A percentile compares a stretch with the other conserved stretches of the same genome.
phyloP scores from a whole-genome alignment of 345 rosid genomes.

The Eutrema japonicum region DNA sequence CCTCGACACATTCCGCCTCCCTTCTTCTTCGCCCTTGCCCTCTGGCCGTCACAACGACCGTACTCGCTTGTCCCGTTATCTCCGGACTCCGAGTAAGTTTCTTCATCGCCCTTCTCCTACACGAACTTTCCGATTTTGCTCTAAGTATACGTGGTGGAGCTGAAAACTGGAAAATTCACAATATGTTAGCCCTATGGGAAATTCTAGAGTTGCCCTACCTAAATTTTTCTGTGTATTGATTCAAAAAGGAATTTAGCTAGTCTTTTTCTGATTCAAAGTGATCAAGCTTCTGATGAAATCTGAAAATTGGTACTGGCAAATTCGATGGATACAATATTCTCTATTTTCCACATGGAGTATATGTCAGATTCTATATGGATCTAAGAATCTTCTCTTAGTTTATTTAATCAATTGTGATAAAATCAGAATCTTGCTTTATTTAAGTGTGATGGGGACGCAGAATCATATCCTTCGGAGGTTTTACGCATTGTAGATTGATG shows the following conservation, averaged over 20 bases:
- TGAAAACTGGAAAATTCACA: no score
- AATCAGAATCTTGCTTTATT: constrained; percentile 19
- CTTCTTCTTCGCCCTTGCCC: constrained; percentile 23
- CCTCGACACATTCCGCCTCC: constrained; percentile 52
- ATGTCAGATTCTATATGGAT: constrained; percentile 13
- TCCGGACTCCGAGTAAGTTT: constrained; percentile 47
- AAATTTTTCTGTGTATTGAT: not conserved
- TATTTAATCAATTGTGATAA: not conserved
- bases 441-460: constrained; percentile 12
- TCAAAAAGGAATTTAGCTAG: not conserved
- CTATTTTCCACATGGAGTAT: constrained; percentile 11
- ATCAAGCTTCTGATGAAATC: not conserved
- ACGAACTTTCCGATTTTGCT: not conserved
- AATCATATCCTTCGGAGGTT: constrained; percentile 29
- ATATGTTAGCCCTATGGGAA: not conserved
- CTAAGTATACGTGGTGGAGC: not conserved
- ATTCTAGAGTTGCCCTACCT: not conserved
- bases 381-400: constrained; percentile 3
- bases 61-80: constrained; percentile 42
- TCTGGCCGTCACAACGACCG: constrained; percentile 11
- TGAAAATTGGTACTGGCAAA: not conserved
- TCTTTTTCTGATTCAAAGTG: not conserved
- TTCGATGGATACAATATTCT: constrained; percentile 1
- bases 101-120: constrained; percentile 13
- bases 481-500: constrained; percentile 31